A percentile compares a stretch with the other conserved stretches of the same genome.
phyloP scores from a whole-genome alignment of 2,329 filamentous ascomycete genomes.

The Cordyceps fumosorosea region DNA sequence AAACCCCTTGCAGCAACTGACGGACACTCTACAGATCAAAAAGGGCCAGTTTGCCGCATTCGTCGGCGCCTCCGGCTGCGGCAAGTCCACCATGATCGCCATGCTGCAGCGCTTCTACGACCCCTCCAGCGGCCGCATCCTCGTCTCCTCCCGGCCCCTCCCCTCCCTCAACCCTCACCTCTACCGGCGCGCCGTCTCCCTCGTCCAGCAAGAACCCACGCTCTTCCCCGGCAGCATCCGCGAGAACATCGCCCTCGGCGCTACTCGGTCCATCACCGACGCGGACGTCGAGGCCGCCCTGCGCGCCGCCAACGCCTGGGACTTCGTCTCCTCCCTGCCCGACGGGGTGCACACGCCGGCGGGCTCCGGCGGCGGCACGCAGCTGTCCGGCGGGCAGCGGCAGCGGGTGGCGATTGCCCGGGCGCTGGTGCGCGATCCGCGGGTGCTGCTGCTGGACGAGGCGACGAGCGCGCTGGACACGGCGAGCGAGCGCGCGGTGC shows the following conservation, averaged over 20 bases:
- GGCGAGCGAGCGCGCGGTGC: slow-evolving; percentile 91
- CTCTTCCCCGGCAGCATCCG: slow-evolving; percentile 77
- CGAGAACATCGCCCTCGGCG: slow-evolving; percentile 64
- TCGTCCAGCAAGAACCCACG: slow-evolving; percentile 53
- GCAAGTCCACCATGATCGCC: slow-evolving; percentile 55
- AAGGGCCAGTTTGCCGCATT: slow-evolving; percentile 46
- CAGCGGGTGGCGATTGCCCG: slow-evolving; percentile 88
- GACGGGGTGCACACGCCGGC: slow-evolving; percentile 85
- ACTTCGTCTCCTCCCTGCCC: slow-evolving; percentile 70
- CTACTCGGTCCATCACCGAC: slow-evolving; percentile 24
- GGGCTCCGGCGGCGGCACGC: slow-evolving; percentile 68
- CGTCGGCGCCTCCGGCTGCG: slow-evolving; percentile 50
- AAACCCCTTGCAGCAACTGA: no score
- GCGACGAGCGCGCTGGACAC: slow-evolving; percentile 87
- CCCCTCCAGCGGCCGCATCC: slow-evolving; percentile 38
- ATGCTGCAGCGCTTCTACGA: slow-evolving; percentile 42
- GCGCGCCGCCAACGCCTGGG: slow-evolving; percentile 41
- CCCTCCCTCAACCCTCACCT: slow-evolving; percentile 38
- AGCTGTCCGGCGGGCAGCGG: slow-evolving; percentile 85
- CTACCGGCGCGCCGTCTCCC: slow-evolving; percentile 45
- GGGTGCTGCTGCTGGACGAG: slow-evolving; percentile 91
- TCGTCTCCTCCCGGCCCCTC: slow-evolving; percentile 37
- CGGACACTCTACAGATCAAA: slow-evolving; percentile 28
- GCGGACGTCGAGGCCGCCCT: slow-evolving; percentile 37
- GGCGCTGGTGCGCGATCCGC: slow-evolving; percentile 81